Evolutionary conservation across 139 green algal genomes (phyloP), one percentile per base, ranked within the genome.

Genomic region (Closterium sp.): DNA sequence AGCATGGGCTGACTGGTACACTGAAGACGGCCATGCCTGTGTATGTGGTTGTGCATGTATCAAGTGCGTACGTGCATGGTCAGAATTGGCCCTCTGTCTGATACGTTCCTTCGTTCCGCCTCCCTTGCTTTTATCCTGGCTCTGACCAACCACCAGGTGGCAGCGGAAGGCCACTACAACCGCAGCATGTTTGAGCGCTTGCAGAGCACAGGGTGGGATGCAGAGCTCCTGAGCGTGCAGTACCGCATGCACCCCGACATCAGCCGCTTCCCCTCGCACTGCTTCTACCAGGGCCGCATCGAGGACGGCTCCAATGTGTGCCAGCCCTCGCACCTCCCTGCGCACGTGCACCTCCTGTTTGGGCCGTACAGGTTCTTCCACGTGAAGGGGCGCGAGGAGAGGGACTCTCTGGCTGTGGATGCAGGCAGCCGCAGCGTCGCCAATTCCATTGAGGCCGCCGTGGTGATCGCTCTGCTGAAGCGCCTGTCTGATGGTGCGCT

Each of bases 201-300:
- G 92, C 95, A 97, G 94, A 34, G 36, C 28, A 90, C 87, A 8
- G 95, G 96, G 32, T 93, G 89, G 34, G 93, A 94, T 4, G 93
- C 94, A 34, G 91, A 94, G 86, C 89, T 98, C 92, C 94, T 98
- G 25, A 93, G 43, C 33, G 91, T 91, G 43, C 87, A 91, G 36
- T 99, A 98, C 95, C 96, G 97, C 91, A 99, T 99, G 97, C 96
- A 98, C 91, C 97, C 97, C 9, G 89, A 94, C 31, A 98, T 99
- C 88, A 94, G 97, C 43, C 33, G 86, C 90, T 99, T 83, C 31
- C 91, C 91, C 28, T 85, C 12, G 30, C 33, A 9, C 55, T 76
- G 28, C 43, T 94, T 94, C 88, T 94, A 94, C 84, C 66, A 90
- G 16, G 91, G 89, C 2, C 34, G 38, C 30, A 25, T 94, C 7